phyloP scores from a whole-genome alignment of 1,284 basidiomycete species.

The Cerrena zonata region DNA sequence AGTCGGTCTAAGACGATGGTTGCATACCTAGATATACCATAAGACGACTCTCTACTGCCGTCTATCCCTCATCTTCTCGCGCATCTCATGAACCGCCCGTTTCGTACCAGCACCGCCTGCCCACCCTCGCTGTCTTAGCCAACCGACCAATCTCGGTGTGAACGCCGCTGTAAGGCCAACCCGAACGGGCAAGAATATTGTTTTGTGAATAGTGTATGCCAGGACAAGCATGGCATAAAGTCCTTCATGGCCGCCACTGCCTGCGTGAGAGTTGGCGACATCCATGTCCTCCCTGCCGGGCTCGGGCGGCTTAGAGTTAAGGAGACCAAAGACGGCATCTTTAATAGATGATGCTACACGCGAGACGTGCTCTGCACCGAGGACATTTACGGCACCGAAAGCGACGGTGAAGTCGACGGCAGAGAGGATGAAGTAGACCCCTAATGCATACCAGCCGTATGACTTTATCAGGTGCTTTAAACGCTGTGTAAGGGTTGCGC shows the following conservation, averaged over 20 bases:
- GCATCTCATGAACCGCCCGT: constrained; percentile 60
- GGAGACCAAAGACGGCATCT: constrained; percentile 36
- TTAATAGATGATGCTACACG: constrained; percentile 60
- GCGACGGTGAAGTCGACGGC: constrained; percentile 76
- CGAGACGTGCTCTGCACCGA: constrained; percentile 87
- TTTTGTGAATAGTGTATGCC: constrained; percentile 96
- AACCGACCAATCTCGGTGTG: constrained; percentile 80
- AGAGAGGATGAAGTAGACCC: constrained; percentile 73
- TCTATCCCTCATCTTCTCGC: constrained; percentile 40
- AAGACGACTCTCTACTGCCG: constrained; percentile 19
- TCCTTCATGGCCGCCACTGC: constrained; percentile 49
- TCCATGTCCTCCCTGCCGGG: constrained; percentile 60
- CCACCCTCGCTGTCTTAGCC: constrained; percentile 74
- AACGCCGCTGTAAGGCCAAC: constrained; percentile 84
- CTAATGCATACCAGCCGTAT: constrained; percentile 90
- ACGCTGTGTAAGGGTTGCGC: constrained; percentile 60
- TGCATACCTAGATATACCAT: too few relatives aligned
- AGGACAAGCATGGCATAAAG: constrained; percentile 88
- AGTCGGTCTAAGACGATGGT: too few relatives aligned
- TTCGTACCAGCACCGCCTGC: constrained; percentile 61
- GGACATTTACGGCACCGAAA: constrained; percentile 78
- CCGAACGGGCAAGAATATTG: constrained; percentile 83
- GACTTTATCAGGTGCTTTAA: constrained; percentile 84
- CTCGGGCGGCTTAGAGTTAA: constrained; percentile 50
- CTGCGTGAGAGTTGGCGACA: constrained; percentile 19